These are phyloP conservation scores for Oryza officinalis DNA, from an alignment of 176 grass and related monocot genomes.

Conservation along the genomic window DNA sequence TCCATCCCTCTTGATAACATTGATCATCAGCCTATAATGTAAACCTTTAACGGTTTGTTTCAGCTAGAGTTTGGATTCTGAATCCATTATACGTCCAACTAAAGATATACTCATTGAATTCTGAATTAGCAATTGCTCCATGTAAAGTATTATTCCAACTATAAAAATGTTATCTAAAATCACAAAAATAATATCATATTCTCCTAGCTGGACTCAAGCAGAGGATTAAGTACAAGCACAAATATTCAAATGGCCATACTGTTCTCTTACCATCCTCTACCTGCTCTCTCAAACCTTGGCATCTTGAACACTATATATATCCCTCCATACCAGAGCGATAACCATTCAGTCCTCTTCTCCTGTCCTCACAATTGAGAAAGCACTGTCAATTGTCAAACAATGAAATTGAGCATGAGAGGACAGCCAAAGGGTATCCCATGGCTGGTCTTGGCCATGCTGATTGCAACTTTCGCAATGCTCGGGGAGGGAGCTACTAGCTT, in stretches of 20 bases:
- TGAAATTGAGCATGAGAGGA: conserved; percentile 17
- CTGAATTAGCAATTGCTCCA: background rate
- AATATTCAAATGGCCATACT: background rate
- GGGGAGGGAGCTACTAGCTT: conserved; percentile 37
- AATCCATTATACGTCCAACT: background rate
- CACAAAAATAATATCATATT: background rate
- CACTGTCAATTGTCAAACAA: background rate
- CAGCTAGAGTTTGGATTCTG: background rate
- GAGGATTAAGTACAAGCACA: conserved; percentile 12
- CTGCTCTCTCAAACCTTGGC: conserved; percentile 31
- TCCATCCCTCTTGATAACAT: background rate
- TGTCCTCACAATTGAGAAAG: conserved; percentile 22
- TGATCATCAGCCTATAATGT: background rate
- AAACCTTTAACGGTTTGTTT: background rate
- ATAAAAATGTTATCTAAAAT: conserved; percentile 12
- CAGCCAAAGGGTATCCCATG: conserved; percentile 34
- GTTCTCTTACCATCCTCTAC: background rate
- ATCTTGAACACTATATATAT: conserved; percentile 49
- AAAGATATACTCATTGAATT: background rate
- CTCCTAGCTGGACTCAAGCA: background rate
- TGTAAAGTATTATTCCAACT: background rate
- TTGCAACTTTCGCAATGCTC: conserved; percentile 26
- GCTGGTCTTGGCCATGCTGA: conserved; percentile 32
- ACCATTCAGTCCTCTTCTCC: conserved; percentile 27
- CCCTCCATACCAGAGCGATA: conserved; percentile 33